Conservation (phyloP, 1,284 basidiomycete species). For the Ganoderma leucocontextum region DNA sequence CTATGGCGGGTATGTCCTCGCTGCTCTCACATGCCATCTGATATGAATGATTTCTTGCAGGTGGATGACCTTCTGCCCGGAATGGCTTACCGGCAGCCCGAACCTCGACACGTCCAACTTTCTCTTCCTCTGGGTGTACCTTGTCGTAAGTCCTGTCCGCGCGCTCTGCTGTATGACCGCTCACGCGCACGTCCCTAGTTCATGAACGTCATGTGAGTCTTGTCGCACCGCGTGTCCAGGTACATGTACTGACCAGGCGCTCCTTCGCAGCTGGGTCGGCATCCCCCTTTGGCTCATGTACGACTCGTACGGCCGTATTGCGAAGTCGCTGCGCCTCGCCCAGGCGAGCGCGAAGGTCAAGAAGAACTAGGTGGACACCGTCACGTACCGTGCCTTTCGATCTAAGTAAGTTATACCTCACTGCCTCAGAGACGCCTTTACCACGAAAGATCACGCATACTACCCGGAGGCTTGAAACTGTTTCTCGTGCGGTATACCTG, state of each 20-base stretch:
- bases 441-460: neutral
- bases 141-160: constrained; percentile 45
- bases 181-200: constrained; percentile 54
- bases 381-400: neutral
- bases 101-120: constrained; percentile 75
- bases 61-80: constrained; percentile 88
- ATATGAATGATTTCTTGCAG: constrained; percentile 44
- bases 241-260: neutral
- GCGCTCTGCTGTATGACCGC: neutral
- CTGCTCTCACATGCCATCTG: neutral
- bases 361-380: constrained; percentile 40
- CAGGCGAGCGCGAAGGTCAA: constrained; percentile 51
- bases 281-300: constrained; percentile 79
- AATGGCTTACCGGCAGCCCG: constrained; percentile 82
- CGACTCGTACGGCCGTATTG: constrained; percentile 78
- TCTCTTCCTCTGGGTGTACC: constrained; percentile 56
- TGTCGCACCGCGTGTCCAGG: neutral
- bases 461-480: neutral
- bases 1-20: constrained; percentile 70
- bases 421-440: too few relatives aligned
- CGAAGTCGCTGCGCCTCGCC: constrained; percentile 58
- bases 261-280: constrained; percentile 71
- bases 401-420: neutral
- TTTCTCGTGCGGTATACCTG: neutral
- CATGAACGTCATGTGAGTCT: constrained; percentile 78